phyloP scores from a whole-genome alignment of 2,329 filamentous ascomycete species.

The Fusarium sulawesiense region DNA sequence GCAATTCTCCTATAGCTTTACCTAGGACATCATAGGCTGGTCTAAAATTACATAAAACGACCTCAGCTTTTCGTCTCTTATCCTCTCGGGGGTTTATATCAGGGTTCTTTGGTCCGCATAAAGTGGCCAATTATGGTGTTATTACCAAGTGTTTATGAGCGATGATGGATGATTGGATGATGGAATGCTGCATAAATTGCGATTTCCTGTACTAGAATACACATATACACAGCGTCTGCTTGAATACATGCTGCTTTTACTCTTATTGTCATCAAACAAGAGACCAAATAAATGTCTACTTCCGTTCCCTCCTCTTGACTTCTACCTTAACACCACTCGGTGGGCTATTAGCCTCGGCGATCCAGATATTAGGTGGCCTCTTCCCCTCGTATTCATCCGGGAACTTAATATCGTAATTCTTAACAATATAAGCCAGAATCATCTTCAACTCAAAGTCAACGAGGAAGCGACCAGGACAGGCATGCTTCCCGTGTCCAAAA shows the following conservation, averaged over 20 bases:
- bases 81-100: not conserved
- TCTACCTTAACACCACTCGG: conserved; percentile 31
- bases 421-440: conserved; percentile 42
- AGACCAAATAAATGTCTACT: not conserved
- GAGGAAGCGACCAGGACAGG: conserved; percentile 49
- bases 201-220: not conserved
- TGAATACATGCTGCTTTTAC: not conserved
- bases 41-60: not conserved
- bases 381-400: conserved; percentile 36
- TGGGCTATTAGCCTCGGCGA: conserved; percentile 37
- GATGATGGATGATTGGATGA: not conserved
- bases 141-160: not conserved
- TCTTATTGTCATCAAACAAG: not conserved
- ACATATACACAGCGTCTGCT: not conserved
- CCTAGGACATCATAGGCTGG: not conserved
- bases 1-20: too few relatives aligned
- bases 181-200: not conserved
- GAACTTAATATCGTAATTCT: conserved; percentile 39
- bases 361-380: conserved; percentile 36
- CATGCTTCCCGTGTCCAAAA: conserved; percentile 53
- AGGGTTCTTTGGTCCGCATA: not conserved
- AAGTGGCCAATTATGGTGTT: not conserved
- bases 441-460: conserved; percentile 51
- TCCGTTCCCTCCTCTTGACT: conserved; percentile 28
- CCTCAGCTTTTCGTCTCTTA: not conserved